These are phyloP conservation scores for Penicillium macrosclerotiorum DNA, from an alignment of 495 filamentous ascomycete genomes.

Conservation along the genomic window DNA sequence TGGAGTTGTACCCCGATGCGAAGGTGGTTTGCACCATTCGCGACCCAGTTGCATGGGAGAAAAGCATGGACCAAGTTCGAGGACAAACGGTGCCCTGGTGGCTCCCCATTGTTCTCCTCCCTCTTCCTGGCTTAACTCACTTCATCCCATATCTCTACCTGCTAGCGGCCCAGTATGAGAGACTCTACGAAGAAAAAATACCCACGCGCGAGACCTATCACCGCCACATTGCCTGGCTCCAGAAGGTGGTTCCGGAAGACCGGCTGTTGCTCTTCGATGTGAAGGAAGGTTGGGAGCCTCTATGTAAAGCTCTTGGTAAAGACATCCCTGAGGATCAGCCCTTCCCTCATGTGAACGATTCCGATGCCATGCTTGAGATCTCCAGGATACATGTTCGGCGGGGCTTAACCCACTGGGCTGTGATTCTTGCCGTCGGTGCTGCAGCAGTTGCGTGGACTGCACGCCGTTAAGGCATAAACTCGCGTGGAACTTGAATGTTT, in stretches of 20 bases:
- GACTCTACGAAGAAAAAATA: slow-evolving; percentile 13
- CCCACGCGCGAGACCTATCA: slow-evolving; percentile 11
- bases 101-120: slow-evolving; percentile 19
- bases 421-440: slow-evolving; percentile 3
- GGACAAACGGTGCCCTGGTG: slow-evolving; percentile 14
- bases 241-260: slow-evolving; percentile 40
- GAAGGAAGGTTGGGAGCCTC: slow-evolving; percentile 48
- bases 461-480: too few species aligned
- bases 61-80: slow-evolving; percentile 15
- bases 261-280: slow-evolving; percentile 46
- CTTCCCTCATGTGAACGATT: slow-evolving; percentile 43
- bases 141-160: slow-evolving; percentile 16
- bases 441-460: slow-evolving; percentile 3
- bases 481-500: neutral
- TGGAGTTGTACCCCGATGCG: slow-evolving; percentile 29
- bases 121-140: slow-evolving; percentile 25
- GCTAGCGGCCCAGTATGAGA: slow-evolving; percentile 18
- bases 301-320: slow-evolving; percentile 47
- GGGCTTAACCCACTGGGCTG: slow-evolving; percentile 10
- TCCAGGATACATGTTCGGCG: slow-evolving; percentile 12
- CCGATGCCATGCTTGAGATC: slow-evolving; percentile 10
- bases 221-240: slow-evolving; percentile 32
- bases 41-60: slow-evolving; percentile 21
- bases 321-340: slow-evolving; percentile 33
- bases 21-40: slow-evolving; percentile 30